Percentiles rank a stretch among this genome's conserved stretches.
phyloP scores from a whole-genome alignment of 257 asterid genomes.

The Solanum rostratum region DNA sequence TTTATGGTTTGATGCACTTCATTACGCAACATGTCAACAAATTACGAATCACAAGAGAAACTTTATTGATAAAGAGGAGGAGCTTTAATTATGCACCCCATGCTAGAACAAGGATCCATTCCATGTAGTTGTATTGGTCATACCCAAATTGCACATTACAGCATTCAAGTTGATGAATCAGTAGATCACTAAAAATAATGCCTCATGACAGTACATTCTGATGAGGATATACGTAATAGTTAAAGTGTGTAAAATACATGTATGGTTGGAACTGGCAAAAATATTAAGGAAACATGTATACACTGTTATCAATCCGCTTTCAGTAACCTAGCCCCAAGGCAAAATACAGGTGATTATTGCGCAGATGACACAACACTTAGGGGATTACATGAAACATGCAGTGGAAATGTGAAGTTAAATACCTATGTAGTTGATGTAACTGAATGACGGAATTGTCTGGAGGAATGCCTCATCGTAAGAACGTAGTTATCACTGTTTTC shows the following conservation, averaged over 20 bases:
- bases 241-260: not conserved
- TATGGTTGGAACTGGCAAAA: not conserved
- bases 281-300: not conserved
- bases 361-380: too few species aligned
- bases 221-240: not conserved
- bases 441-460: too few species aligned
- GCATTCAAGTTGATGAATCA: not conserved
- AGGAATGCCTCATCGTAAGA: too few species aligned
- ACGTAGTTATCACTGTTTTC: too few species aligned
- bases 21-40: not conserved
- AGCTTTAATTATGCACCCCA: not conserved
- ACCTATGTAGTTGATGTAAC: too few species aligned
- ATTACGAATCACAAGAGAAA: not conserved
- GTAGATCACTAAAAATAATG: not conserved
- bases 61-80: not conserved
- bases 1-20: not conserved
- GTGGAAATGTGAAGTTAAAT: too few species aligned
- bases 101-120: not conserved
- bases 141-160: not conserved
- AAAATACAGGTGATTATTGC: too few species aligned
- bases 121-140: not conserved
- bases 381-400: too few species aligned
- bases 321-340: too few species aligned
- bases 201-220: not conserved
- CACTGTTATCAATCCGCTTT: too few species aligned